Conservation (phyloP, 1,284 basidiomycete species). For the Fomitopsis betulina region DNA sequence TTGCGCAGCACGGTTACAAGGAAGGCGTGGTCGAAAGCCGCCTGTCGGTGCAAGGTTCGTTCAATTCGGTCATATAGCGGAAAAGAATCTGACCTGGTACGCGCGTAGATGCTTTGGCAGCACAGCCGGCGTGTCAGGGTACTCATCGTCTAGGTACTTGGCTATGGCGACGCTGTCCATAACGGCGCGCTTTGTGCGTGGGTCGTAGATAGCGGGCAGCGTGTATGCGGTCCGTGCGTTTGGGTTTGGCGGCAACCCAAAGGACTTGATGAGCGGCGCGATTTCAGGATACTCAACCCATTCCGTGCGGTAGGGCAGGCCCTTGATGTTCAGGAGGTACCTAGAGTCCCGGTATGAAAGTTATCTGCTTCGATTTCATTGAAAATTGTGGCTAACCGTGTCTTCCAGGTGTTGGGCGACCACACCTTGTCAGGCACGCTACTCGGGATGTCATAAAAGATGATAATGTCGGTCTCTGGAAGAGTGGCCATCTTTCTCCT, state of each 20-base stretch:
- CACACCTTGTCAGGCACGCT: neutral
- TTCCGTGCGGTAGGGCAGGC: slow-evolving; percentile 23
- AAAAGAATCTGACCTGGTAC: slow-evolving; percentile 15
- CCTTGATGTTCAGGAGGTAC: slow-evolving; percentile 24
- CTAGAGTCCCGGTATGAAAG: neutral
- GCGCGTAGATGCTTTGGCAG: slow-evolving; percentile 16
- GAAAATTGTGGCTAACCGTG: neutral
- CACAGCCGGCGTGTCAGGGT: slow-evolving; percentile 18
- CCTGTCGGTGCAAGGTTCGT: neutral
- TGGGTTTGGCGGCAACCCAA: neutral
- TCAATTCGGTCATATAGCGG: no score
- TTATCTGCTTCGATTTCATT: neutral
- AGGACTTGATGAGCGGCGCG: slow-evolving; percentile 1
- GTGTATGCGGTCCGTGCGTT: slow-evolving; percentile 11
- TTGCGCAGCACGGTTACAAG: neutral
- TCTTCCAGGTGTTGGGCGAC: neutral
- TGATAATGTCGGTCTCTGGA: neutral
- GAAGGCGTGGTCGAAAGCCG: slow-evolving; percentile 18
- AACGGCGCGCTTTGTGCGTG: slow-evolving; percentile 17
- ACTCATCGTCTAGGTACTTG: slow-evolving; percentile 27
- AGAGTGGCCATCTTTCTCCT: neutral
- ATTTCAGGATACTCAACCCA: slow-evolving; percentile 31
- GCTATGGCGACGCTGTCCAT: slow-evolving; percentile 27
- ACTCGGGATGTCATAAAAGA: neutral
- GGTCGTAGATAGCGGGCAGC: slow-evolving; percentile 25